Evolutionary conservation across 495 filamentous ascomycete genomes (phyloP).

Genomic region (Xylaria sp.): DNA sequence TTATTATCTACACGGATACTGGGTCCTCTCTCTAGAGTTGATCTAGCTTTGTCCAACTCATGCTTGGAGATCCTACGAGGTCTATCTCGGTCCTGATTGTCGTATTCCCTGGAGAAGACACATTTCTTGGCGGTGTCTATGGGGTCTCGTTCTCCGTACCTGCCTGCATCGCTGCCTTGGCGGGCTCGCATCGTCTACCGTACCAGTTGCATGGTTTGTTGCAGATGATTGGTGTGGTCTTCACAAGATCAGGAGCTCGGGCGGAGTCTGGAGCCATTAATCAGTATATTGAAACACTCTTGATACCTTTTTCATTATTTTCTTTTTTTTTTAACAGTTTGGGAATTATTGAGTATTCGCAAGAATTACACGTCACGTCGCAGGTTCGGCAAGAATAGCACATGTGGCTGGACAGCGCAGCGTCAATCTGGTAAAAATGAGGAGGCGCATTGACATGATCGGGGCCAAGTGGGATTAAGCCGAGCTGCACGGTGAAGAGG

Average conservation of each 20-base stretch:
- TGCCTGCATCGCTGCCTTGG: background rate
- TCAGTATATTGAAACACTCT: slow-evolving; percentile 25
- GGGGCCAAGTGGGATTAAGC: slow-evolving; percentile 12
- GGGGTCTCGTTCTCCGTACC: slow-evolving; percentile 6
- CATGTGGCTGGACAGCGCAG: slow-evolving; percentile 1
- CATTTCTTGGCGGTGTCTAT: slow-evolving; percentile 4
- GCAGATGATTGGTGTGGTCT: slow-evolving; percentile 11
- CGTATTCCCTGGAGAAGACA: slow-evolving; percentile 5
- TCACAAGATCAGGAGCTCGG: slow-evolving; percentile 12
- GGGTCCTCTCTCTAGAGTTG: background rate
- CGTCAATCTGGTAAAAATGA: slow-evolving; percentile 1
- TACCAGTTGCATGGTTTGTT: background rate
- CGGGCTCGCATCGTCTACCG: background rate
- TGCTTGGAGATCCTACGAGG: slow-evolving; percentile 9
- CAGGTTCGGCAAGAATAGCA: slow-evolving; percentile 19
- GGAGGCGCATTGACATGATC: slow-evolving; percentile 13
- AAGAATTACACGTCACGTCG: slow-evolving; percentile 13
- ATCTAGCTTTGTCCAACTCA: slow-evolving; percentile 4
- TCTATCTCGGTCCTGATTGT: slow-evolving; percentile 9
- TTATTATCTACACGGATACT: slow-evolving; percentile 16
- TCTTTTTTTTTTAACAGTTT: slow-evolving; percentile 6
- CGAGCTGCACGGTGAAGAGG: slow-evolving; percentile 16
- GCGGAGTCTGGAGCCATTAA: slow-evolving; percentile 29
- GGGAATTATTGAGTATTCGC: background rate
- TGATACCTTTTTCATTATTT: slow-evolving; percentile 27